Evolutionary conservation across 164 flowering plant genomes (phyloP).

Genomic region (Piper betle): DNA sequence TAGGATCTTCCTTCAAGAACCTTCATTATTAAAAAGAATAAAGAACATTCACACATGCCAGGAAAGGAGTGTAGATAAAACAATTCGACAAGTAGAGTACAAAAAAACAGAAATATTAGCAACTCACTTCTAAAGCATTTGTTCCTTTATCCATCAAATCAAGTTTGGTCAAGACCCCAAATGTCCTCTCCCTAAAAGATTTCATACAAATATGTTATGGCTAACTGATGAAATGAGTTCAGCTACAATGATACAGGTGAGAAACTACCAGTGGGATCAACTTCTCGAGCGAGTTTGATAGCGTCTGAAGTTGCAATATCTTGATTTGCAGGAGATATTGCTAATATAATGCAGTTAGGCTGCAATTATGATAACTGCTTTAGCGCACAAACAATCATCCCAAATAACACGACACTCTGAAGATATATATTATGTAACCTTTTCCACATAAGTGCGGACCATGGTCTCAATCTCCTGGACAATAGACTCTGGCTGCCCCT

Average conservation of each 20-base stretch:
- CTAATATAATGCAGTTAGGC: conserved; percentile 57
- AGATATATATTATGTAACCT: conserved; percentile 25
- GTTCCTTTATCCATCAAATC: conserved; percentile 77
- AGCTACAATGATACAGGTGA: not conserved
- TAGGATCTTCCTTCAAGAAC: conserved; percentile 74
- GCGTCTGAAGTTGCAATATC: conserved; percentile 73
- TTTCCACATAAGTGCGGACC: conserved; percentile 80
- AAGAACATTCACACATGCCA: not conserved
- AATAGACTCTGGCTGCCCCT: conserved; percentile 68
- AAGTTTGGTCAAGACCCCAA: conserved; percentile 62
- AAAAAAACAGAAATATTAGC: not conserved
- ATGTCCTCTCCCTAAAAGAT: conserved; percentile 44
- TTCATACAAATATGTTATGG: not conserved
- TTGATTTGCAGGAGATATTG: conserved; percentile 68
- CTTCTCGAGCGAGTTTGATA: conserved; percentile 62
- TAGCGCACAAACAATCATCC: not conserved
- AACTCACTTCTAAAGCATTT: conserved; percentile 59
- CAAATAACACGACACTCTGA: not conserved
- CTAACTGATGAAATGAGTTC: too few species aligned
- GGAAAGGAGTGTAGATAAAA: not conserved
- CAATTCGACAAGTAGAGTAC: not conserved
- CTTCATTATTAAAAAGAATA: conserved; percentile 15
- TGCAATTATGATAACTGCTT: conserved; percentile 10
- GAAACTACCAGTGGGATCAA: conserved; percentile 46
- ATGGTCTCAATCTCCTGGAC: conserved; percentile 80